A percentile compares a stretch with the other conserved stretches of the same genome.
These are phyloP conservation scores for Glycine tomentella DNA, from an alignment of 306 rosid species.

Conservation along the genomic window DNA sequence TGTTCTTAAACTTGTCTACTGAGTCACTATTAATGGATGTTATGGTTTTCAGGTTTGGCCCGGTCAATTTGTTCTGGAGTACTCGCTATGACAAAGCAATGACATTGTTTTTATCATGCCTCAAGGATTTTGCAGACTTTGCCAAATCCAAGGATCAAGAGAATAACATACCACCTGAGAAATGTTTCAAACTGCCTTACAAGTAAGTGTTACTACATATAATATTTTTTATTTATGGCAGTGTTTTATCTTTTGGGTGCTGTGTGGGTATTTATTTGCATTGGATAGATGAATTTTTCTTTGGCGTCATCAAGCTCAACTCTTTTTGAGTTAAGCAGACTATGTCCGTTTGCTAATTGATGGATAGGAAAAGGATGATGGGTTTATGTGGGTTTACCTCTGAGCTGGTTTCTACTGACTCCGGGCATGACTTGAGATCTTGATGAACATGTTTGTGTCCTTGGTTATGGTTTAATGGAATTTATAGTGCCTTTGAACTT, in stretches of 20 bases:
- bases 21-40: constrained; percentile 36
- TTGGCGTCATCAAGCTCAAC: not conserved
- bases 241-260: constrained; percentile 10
- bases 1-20: constrained; percentile 37
- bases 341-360: constrained; percentile 17
- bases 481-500: not conserved
- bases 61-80: constrained; percentile 98
- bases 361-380: not conserved
- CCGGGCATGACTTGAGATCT: not conserved
- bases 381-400: not conserved
- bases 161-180: constrained; percentile 90
- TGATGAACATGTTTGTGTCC: not conserved
- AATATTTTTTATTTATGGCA: not conserved
- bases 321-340: constrained; percentile 1
- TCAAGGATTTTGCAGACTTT: constrained; percentile 93
- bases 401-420: constrained; percentile 1
- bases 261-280: not conserved
- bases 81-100: constrained; percentile 97
- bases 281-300: constrained; percentile 5
- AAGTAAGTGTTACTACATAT: constrained; percentile 69
- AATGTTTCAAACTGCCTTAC: constrained; percentile 90
- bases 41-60: constrained; percentile 77
- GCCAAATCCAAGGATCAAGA: constrained; percentile 90
- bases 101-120: constrained; percentile 87
- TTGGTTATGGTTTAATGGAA: constrained; percentile 22